These are phyloP conservation scores for Amphirosellinia nigrospora DNA, from an alignment of 495 filamentous ascomycete species.

Conservation along the genomic window DNA sequence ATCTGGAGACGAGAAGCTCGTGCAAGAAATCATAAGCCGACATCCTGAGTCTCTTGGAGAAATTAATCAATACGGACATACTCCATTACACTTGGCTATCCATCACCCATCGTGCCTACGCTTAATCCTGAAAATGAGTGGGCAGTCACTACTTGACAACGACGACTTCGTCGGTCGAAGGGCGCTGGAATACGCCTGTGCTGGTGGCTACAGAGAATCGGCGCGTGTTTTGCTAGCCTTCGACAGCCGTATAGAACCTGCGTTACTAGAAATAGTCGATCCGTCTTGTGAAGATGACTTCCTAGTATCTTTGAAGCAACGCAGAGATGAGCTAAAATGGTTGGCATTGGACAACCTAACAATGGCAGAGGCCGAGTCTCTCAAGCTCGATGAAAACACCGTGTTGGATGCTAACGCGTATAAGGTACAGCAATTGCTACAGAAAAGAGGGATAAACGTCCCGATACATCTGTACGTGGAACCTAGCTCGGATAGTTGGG, in stretches of 20 bases:
- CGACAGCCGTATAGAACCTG: background rate
- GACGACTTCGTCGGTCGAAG: background rate
- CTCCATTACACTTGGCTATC: background rate
- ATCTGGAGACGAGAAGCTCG: background rate
- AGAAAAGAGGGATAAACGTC: background rate
- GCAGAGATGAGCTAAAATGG: constrained; percentile 2
- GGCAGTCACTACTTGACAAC: background rate
- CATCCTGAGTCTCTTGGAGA: background rate
- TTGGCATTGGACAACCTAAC: constrained; percentile 3
- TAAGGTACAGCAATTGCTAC: background rate
- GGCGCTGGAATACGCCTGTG: background rate
- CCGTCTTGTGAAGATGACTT: background rate
- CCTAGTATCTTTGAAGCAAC: background rate
- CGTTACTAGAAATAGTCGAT: background rate
- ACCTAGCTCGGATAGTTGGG: background rate
- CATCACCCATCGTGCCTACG: background rate
- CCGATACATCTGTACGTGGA: background rate
- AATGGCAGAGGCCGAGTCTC: background rate
- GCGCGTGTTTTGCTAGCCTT: background rate
- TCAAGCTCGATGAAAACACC: background rate
- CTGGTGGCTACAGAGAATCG: background rate
- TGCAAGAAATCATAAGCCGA: background rate
- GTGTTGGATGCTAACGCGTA: background rate
- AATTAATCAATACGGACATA: background rate
- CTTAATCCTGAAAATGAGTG: background rate